These are phyloP conservation scores for Oryza officinalis DNA, from an alignment of 176 grass and related monocot species.

Conservation along the genomic window DNA sequence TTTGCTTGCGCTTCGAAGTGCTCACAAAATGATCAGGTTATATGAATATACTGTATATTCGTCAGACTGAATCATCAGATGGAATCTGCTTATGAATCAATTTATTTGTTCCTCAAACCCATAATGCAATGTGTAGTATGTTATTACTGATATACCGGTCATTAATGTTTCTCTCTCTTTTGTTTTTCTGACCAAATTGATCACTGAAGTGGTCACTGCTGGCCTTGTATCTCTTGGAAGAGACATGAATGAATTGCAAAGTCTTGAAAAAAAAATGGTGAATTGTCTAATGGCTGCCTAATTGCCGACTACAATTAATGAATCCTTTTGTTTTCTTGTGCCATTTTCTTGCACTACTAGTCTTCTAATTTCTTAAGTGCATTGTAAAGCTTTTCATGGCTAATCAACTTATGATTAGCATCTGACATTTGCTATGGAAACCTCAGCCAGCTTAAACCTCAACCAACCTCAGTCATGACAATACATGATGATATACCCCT, in stretches of 20 bases:
- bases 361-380: not conserved
- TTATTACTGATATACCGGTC: not conserved
- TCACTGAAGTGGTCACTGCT: not conserved
- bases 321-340: not conserved
- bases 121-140: not conserved
- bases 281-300: not conserved
- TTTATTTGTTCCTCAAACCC: not conserved
- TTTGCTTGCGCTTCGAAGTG: conserved; percentile 21
- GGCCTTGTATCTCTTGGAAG: not conserved
- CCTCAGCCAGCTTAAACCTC: not conserved
- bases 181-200: not conserved
- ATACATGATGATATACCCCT: not conserved
- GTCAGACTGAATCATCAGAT: not conserved
- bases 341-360: not conserved
- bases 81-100: conserved; percentile 35
- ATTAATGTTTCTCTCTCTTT: not conserved
- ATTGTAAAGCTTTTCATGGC: not conserved
- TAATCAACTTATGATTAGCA: not conserved
- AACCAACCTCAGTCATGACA: not conserved
- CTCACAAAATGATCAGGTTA: conserved; percentile 3
- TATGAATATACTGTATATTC: conserved; percentile 32
- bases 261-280: not conserved
- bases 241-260: not conserved
- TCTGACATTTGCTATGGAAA: not conserved
- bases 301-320: not conserved